Conservation (phyloP, 2,329 filamentous ascomycete genomes). For the Aspergillus jensenii region DNA sequence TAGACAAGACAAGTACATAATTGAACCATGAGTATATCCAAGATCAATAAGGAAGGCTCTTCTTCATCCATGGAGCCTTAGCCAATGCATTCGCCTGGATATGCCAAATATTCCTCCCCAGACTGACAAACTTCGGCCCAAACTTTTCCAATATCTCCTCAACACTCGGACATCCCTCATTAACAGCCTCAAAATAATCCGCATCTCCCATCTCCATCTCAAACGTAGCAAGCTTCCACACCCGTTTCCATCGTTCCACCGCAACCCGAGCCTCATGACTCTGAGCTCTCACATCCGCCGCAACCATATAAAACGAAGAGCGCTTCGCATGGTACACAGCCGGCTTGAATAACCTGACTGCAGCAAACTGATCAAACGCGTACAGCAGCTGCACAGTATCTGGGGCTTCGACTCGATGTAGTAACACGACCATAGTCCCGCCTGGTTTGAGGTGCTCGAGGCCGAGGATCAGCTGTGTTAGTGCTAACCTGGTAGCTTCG, state of each 20-base stretch:
- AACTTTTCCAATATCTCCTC: conserved; percentile 37
- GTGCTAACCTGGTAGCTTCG: conserved; percentile 42
- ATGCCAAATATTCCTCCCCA: conserved; percentile 37
- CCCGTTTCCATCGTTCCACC: conserved; percentile 37
- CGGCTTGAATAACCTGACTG: conserved; percentile 49
- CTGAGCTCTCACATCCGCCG: conserved; percentile 40
- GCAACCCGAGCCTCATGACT: conserved; percentile 27
- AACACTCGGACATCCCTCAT: conserved; percentile 13
- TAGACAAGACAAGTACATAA: no score
- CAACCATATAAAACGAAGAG: conserved; percentile 57
- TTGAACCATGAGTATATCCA: no score
- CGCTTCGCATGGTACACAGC: conserved; percentile 38
- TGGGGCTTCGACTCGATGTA: conserved; percentile 51
- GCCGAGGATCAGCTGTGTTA: conserved; percentile 44
- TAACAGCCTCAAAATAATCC: neutral
- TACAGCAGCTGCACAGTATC: conserved; percentile 39
- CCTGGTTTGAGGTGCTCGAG: conserved; percentile 48
- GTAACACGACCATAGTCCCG: conserved; percentile 53
- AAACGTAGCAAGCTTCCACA: conserved; percentile 36
- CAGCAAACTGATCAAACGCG: conserved; percentile 44
- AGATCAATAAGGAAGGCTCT: no score
- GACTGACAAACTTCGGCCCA: conserved; percentile 31
- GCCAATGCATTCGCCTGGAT: conserved; percentile 14
- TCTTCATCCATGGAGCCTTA: conserved; percentile 8
- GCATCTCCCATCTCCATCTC: conserved; percentile 1